phyloP scores from a whole-genome alignment of 169 alveolate species.

The Babesia caballi region DNA sequence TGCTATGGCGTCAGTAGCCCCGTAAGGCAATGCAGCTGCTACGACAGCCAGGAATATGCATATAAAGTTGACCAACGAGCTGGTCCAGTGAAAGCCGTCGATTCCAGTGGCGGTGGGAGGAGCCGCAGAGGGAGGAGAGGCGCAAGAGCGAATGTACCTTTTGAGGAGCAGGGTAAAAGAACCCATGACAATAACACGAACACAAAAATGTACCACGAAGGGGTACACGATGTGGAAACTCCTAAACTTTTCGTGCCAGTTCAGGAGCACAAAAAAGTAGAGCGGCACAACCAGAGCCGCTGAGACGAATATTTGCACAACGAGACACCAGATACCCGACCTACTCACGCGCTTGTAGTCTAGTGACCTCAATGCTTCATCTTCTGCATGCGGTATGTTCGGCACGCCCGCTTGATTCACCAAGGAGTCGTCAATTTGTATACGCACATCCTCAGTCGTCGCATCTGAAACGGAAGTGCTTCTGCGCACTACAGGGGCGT shows the following conservation, averaged over 20 bases:
- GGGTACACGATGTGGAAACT: constrained; percentile 7
- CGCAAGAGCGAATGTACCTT: background rate
- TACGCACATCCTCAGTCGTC: background rate
- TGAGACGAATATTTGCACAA: background rate
- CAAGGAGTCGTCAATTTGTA: background rate
- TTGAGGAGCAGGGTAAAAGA: background rate
- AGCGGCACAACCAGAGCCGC: background rate
- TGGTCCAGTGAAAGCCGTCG: background rate
- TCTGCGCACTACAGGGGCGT: too few relatives aligned
- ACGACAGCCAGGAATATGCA: constrained; percentile 10
- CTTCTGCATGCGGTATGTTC: background rate
- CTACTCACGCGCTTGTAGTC: background rate
- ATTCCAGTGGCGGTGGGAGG: background rate
- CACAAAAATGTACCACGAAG: constrained; percentile 1
- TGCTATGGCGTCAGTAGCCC: background rate
- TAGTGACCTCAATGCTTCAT: background rate
- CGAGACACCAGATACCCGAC: background rate
- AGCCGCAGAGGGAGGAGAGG: background rate
- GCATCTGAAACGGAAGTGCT: background rate
- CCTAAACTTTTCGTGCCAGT: background rate
- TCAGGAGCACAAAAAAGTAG: background rate
- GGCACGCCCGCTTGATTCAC: too few relatives aligned
- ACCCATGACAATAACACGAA: background rate
- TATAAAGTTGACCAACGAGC: background rate
- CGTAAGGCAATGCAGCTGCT: constrained; percentile 14